Conservation (phyloP, 169 alveolate genomes). For the Cryptosporidium andersoni region DNA sequence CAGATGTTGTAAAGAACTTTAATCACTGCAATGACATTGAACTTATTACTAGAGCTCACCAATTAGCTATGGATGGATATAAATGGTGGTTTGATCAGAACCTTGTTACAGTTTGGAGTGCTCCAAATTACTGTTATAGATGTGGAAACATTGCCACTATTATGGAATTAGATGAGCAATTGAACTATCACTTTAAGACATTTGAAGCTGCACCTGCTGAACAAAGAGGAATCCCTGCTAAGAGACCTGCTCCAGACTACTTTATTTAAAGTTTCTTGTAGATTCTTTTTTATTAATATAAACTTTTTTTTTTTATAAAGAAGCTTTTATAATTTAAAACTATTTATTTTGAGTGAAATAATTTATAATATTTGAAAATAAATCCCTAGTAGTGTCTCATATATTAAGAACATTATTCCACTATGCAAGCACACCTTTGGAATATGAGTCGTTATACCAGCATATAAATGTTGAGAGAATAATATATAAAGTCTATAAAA, state of each 20-base stretch:
- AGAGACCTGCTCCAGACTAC: slow-evolving; percentile 87
- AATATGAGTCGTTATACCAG: slow-evolving; percentile 62
- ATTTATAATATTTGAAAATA: background rate
- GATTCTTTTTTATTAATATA: background rate
- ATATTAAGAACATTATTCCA: slow-evolving; percentile 57
- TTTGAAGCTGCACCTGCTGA: slow-evolving; percentile 88
- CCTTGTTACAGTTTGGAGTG: slow-evolving; percentile 94
- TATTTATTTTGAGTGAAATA: background rate
- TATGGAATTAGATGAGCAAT: slow-evolving; percentile 89
- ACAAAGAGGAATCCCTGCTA: slow-evolving; percentile 84
- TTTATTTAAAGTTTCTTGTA: slow-evolving; percentile 73
- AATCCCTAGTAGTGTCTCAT: slow-evolving; percentile 18
- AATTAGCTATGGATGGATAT: slow-evolving; percentile 99
- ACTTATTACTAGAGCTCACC: slow-evolving; percentile 99
- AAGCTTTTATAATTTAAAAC: background rate
- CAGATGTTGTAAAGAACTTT: slow-evolving; percentile 93
- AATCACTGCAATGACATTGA: slow-evolving; percentile 93
- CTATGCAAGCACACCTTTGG: slow-evolving; percentile 63
- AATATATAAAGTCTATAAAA: background rate
- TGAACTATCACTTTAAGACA: slow-evolving; percentile 80
- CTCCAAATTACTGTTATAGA: slow-evolving; percentile 96
- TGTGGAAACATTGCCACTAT: slow-evolving; percentile 91
- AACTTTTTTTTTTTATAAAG: background rate
- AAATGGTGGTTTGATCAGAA: slow-evolving; percentile 88
- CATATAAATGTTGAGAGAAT: slow-evolving; percentile 16